These are phyloP conservation scores for Mytilinidion resinicola DNA, from an alignment of 495 filamentous ascomycete species.

Conservation along the genomic window DNA sequence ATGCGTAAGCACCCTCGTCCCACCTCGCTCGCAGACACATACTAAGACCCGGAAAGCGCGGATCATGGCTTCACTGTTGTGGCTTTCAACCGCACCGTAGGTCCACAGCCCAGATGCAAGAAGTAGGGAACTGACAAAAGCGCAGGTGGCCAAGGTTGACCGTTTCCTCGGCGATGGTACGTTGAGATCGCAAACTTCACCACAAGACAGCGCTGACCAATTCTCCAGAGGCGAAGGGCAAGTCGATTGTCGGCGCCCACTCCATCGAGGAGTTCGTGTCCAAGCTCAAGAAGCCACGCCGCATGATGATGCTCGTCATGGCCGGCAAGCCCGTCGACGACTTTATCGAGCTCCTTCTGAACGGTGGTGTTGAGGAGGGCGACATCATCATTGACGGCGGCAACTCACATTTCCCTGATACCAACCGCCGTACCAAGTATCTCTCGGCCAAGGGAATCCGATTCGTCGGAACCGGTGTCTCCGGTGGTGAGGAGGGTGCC, in stretches of 20 bases:
- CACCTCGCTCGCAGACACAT: neutral
- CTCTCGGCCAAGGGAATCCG: constrained; percentile 79
- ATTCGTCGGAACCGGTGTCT: constrained; percentile 96
- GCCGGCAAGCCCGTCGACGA: constrained; percentile 95
- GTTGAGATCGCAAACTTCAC: constrained; percentile 14
- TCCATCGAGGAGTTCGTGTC: constrained; percentile 86
- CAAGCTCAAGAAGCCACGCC: constrained; percentile 94
- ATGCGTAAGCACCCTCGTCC: constrained; percentile 52
- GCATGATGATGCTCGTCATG: constrained; percentile 97
- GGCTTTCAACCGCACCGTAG: constrained; percentile 86
- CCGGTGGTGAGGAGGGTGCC: constrained; percentile 98
- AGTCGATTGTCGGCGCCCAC: constrained; percentile 87
- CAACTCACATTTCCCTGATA: constrained; percentile 98
- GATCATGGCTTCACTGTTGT: constrained; percentile 72
- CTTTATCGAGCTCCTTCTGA: constrained; percentile 91
- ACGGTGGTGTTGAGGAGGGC: constrained; percentile 74
- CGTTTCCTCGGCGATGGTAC: constrained; percentile 82
- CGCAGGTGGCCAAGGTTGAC: constrained; percentile 82
- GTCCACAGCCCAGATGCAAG: neutral
- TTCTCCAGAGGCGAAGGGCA: constrained; percentile 50
- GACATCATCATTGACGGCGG: constrained; percentile 99
- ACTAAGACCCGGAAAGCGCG: constrained; percentile 10
- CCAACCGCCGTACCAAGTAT: constrained; percentile 89
- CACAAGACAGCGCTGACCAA: constrained; percentile 6
- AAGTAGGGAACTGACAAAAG: constrained; percentile 1